Percentiles rank a stretch among this genome's conserved stretches.
Conservation (phyloP, 164 flowering plant genomes). For the Aristolochia contorta region DNA sequence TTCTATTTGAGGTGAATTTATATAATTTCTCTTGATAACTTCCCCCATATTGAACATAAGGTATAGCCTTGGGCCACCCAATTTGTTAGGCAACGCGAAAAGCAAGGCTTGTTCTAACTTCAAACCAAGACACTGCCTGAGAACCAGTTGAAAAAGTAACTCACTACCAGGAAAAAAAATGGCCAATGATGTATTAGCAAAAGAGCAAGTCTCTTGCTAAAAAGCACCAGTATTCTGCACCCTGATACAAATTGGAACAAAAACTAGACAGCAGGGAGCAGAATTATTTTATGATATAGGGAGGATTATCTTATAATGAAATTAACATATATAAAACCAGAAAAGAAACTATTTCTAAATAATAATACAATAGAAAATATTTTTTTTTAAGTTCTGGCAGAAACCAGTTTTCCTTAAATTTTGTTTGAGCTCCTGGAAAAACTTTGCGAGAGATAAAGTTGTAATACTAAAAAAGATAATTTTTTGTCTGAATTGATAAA, state of each 20-base stretch:
- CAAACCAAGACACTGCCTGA: conserved; percentile 76
- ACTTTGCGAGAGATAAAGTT: too few species aligned
- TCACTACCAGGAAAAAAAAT: conserved; percentile 28
- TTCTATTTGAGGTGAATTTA: conserved; percentile 41
- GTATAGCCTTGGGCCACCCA: conserved; percentile 45
- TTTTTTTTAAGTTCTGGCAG: too few species aligned
- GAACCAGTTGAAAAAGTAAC: conserved; percentile 63
- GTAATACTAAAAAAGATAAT: too few species aligned
- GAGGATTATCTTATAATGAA: too few species aligned
- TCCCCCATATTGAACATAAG: conserved; percentile 28
- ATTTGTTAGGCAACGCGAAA: conserved; percentile 48
- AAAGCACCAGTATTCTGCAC: neutral
- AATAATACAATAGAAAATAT: too few species aligned
- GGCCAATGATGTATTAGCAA: conserved; percentile 8
- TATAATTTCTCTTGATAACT: conserved; percentile 46
- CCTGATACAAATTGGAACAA: neutral
- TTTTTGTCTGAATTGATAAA: neutral
- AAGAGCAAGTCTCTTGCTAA: conserved; percentile 2
- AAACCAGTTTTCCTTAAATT: too few species aligned
- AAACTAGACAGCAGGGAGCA: neutral
- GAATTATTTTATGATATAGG: too few species aligned
- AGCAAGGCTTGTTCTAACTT: conserved; percentile 79
- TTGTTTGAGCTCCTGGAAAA: too few species aligned
- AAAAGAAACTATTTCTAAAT: too few species aligned
- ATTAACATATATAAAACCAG: too few species aligned